Conservation (phyloP, 2,329 filamentous ascomycete genomes). For the Cladosporium cucumerinum region DNA sequence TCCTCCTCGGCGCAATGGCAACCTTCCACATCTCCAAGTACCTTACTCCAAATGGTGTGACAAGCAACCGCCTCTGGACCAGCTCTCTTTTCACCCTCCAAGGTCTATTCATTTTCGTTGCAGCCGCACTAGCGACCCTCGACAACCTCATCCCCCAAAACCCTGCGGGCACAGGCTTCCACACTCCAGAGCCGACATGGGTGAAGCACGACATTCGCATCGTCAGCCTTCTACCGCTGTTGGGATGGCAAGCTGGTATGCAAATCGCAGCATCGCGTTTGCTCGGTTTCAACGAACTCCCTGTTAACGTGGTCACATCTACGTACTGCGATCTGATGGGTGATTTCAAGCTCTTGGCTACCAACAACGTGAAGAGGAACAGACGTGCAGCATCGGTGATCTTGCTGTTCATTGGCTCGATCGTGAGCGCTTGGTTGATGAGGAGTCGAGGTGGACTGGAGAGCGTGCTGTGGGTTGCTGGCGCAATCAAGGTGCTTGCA, state of each 20-base stretch:
- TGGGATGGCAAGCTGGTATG: constrained; percentile 54
- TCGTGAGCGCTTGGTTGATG: constrained; percentile 50
- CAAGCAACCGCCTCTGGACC: constrained; percentile 35
- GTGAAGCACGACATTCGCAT: constrained; percentile 42
- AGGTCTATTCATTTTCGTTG: constrained; percentile 49
- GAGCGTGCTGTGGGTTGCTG: constrained; percentile 46
- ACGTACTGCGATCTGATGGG: constrained; percentile 54
- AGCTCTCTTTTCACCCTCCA: constrained; percentile 54
- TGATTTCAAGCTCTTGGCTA: constrained; percentile 48
- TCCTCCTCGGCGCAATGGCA: constrained; percentile 52
- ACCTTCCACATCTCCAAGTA: constrained; percentile 40
- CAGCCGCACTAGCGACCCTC: constrained; percentile 51
- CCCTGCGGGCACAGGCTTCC: constrained; percentile 32
- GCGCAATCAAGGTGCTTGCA: constrained; percentile 45
- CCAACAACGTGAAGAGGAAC: constrained; percentile 51
- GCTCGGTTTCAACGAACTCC: constrained; percentile 53
- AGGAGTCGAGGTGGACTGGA: constrained; percentile 42
- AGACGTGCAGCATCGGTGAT: constrained; percentile 46
- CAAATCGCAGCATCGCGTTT: constrained; percentile 52
- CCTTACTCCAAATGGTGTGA: constrained; percentile 37
- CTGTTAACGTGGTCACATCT: constrained; percentile 55
- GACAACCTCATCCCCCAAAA: constrained; percentile 44
- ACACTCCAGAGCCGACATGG: constrained; percentile 25
- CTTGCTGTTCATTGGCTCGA: constrained; percentile 47
- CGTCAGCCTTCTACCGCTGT: constrained; percentile 42